phyloP scores from a whole-genome alignment of 192 early-diverging fungal species.

The Backusella westeae region DNA sequence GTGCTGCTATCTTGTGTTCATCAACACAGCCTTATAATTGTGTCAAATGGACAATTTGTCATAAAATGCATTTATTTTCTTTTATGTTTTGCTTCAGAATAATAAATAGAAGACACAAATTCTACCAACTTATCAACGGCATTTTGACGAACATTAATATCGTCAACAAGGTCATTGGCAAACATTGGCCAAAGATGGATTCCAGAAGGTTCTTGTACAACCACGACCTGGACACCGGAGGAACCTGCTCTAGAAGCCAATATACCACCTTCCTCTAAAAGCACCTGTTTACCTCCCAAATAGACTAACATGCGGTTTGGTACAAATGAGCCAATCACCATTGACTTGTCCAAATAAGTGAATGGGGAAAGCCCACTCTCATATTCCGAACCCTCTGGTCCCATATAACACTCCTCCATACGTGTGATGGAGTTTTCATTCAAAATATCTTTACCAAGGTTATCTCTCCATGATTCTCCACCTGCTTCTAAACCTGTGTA shows the following conservation, averaged over 20 bases:
- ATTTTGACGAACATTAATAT: neutral
- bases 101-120: slow-evolving; percentile 13
- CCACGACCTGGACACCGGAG: slow-evolving; percentile 5
- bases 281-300: slow-evolving; percentile 19
- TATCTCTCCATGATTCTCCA: slow-evolving; percentile 18
- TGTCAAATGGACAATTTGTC: neutral
- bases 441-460: slow-evolving; percentile 3
- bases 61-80: neutral
- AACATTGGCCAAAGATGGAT: slow-evolving; percentile 18
- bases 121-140: slow-evolving; percentile 1
- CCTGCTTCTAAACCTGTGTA: slow-evolving; percentile 25
- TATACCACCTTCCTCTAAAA: slow-evolving; percentile 18
- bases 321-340: neutral
- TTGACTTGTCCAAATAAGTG: neutral
- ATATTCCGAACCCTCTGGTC: neutral
- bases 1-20: too few relatives aligned
- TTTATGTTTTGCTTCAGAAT: neutral
- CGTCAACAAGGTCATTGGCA: neutral
- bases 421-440: neutral
- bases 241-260: slow-evolving; percentile 7
- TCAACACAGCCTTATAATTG: too few relatives aligned
- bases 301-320: slow-evolving; percentile 7
- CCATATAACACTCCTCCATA: slow-evolving; percentile 16
- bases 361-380: neutral
- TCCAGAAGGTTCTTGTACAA: slow-evolving; percentile 1